Percentiles rank a stretch among this genome's conserved stretches.
Conservation (phyloP, 2,329 filamentous ascomycete genomes). For the Lomentospora prolificans region DNA sequence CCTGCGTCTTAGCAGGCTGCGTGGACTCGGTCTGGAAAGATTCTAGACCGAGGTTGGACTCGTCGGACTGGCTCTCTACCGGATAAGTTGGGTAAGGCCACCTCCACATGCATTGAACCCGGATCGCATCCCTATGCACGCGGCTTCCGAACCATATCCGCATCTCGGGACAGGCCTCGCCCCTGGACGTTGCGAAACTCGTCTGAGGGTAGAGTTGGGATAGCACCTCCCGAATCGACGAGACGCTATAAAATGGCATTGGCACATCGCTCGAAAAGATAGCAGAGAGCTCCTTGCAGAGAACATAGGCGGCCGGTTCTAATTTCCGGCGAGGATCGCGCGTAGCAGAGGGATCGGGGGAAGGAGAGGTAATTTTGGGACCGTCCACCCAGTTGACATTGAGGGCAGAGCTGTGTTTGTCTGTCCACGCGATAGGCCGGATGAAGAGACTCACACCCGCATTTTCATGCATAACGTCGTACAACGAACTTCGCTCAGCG, state of each 20-base stretch:
- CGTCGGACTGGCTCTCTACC: slow-evolving; percentile 5
- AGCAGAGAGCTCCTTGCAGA: slow-evolving; percentile 33
- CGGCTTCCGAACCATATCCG: slow-evolving; percentile 39
- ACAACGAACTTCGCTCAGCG: slow-evolving; percentile 32
- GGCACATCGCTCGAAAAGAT: slow-evolving; percentile 26
- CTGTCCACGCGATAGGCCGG: slow-evolving; percentile 46
- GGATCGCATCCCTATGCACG: slow-evolving; percentile 34
- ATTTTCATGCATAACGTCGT: slow-evolving; percentile 40
- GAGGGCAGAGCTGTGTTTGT: slow-evolving; percentile 37
- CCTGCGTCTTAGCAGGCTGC: slow-evolving; percentile 20
- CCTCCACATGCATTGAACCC: slow-evolving; percentile 41
- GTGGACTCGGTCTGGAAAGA: slow-evolving; percentile 29
- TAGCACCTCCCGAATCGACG: slow-evolving; percentile 34
- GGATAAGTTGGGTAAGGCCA: slow-evolving; percentile 17
- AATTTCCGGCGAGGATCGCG: slow-evolving; percentile 21
- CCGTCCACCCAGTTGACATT: slow-evolving; percentile 34
- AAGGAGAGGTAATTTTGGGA: slow-evolving; percentile 28
- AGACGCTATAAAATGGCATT: slow-evolving; percentile 25
- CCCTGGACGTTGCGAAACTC: slow-evolving; percentile 18
- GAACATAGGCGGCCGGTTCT: slow-evolving; percentile 21
- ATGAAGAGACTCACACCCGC: slow-evolving; percentile 37
- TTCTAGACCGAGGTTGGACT: background rate
- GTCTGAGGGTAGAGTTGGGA: slow-evolving; percentile 31
- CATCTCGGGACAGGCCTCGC: slow-evolving; percentile 27
- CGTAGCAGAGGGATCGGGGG: slow-evolving; percentile 25